phyloP scores from a whole-genome alignment of 495 filamentous ascomycete genomes.

The Acidiella bohemica region DNA sequence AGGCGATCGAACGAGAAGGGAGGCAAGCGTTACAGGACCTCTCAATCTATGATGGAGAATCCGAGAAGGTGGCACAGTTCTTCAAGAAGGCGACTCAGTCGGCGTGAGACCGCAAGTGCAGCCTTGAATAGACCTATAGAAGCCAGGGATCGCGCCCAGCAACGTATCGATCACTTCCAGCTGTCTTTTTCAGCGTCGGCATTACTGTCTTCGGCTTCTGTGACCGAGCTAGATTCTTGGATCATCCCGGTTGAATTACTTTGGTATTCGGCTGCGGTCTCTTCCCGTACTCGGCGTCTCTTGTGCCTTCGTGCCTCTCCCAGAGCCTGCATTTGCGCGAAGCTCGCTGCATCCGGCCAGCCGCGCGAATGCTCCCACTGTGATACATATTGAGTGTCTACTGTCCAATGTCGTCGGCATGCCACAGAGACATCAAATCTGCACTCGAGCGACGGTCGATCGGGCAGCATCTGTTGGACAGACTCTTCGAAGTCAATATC shows the following conservation, averaged over 20 bases:
- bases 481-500: too few relatives aligned
- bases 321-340: background rate
- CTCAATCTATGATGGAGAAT: constrained; percentile 44
- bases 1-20: constrained; percentile 42
- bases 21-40: constrained; percentile 39
- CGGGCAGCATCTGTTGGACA: too few relatives aligned
- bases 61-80: constrained; percentile 23
- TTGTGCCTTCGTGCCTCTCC: background rate
- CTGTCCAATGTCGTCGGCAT: background rate
- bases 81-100: constrained; percentile 9
- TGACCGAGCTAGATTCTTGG: background rate
- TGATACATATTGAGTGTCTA: background rate
- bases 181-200: background rate
- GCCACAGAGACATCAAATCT: too few relatives aligned
- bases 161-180: background rate
- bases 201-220: background rate
- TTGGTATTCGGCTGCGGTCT: background rate
- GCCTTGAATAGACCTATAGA: background rate
- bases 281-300: background rate
- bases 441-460: too few relatives aligned
- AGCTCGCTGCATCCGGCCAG: background rate
- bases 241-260: background rate
- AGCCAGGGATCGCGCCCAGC: background rate
- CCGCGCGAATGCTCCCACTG: constrained; percentile 1
- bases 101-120: background rate